A percentile compares a stretch with the other conserved stretches of the same genome.
Evolutionary conservation across 1,139 yeast genomes (phyloP).

Genomic region (Debaryomyces udenii): DNA sequence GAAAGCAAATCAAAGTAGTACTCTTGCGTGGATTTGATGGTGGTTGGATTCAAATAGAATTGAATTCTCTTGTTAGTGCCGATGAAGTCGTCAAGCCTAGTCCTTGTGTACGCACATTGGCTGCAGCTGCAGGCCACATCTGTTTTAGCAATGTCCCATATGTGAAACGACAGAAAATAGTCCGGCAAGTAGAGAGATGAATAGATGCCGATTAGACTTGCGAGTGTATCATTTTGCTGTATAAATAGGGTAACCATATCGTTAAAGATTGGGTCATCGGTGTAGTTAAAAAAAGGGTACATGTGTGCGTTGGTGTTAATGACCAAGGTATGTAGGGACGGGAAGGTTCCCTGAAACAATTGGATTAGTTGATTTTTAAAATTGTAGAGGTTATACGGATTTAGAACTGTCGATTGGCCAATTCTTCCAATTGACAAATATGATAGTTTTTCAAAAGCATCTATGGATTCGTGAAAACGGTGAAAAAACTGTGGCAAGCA

Average conservation of each 20-base stretch:
- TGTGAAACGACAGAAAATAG: constrained; percentile 16
- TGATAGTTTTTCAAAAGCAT: not conserved
- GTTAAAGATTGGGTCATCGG: constrained; percentile 8
- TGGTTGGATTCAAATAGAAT: constrained; percentile 18
- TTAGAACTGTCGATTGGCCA: constrained; percentile 14
- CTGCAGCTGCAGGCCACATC: constrained; percentile 8
- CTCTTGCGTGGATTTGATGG: constrained; percentile 12
- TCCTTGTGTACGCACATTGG: constrained; percentile 7
- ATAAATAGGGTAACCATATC: constrained; percentile 7
- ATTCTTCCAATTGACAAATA: constrained; percentile 10
- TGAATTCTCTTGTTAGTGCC: constrained; percentile 17
- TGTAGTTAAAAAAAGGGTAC: constrained; percentile 13
- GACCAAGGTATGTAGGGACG: constrained; percentile 1
- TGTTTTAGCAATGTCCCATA: constrained; percentile 13
- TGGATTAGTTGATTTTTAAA: constrained; percentile 11
- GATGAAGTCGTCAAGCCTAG: constrained; percentile 10
- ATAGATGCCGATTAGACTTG: constrained; percentile 1
- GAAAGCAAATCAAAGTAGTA: constrained; percentile 15
- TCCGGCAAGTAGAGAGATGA: constrained; percentile 10
- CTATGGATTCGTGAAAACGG: constrained; percentile 5
- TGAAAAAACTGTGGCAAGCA: constrained; percentile 14
- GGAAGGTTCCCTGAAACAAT: not conserved
- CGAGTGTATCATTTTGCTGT: constrained; percentile 11
- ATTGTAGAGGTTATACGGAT: constrained; percentile 15
- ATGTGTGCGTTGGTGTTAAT: constrained; percentile 15